Base-by-base conservation (phyloP, 2,329 filamentous ascomycete species). In the Cadophora malorum region DNA sequence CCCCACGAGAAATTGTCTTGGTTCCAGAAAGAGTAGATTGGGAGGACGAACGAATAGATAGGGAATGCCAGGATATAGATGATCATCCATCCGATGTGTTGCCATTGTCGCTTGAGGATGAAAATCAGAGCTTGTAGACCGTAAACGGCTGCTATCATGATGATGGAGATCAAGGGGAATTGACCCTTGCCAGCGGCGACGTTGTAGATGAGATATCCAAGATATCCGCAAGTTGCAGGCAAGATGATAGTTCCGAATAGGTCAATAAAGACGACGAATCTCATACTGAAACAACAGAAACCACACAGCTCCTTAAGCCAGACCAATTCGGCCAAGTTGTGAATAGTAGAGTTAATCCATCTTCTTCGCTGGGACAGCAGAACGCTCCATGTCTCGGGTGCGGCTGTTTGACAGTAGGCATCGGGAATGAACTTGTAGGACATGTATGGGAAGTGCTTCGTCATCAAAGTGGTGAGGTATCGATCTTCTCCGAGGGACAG, bases 1-100 rank as follows among this genome's bases (percentile, higher is more conserved):
- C 96, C 96, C 96, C 96, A 99, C 1, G 90, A 90, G 85, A 99
- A 99, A 82, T 99, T 95, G 81, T 99, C 96, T 80, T 97, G 94
- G 81, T 97, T 97, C 96, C 96, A 99, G 90, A 99, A 99, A 0
- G 95, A 97, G 83, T 98, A 99, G 71, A 99, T 83, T 0, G 96
- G 96, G 14, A 99, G 86, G 71, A 96, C 78, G 75, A 99, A 92
- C 4, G 91, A 96, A 83, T 95, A 97, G 74, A 99, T 91, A 0
- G 96, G 96, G 83, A 92, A 97, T 2, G 96, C 96, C n/a, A 96
- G 74, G 70, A 99, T 86, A 81, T 99, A 99, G 78, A 99, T 98
- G 73, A 99, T 91, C 94, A 99, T 98, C 96, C 96, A 99, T 74
- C 96, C 96, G 69, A 99, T 88, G 78, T 98, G 95, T 79, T 99